Evolutionary conservation across 164 flowering plant genomes (phyloP).

Genomic region (Stephania cephalantha): DNA sequence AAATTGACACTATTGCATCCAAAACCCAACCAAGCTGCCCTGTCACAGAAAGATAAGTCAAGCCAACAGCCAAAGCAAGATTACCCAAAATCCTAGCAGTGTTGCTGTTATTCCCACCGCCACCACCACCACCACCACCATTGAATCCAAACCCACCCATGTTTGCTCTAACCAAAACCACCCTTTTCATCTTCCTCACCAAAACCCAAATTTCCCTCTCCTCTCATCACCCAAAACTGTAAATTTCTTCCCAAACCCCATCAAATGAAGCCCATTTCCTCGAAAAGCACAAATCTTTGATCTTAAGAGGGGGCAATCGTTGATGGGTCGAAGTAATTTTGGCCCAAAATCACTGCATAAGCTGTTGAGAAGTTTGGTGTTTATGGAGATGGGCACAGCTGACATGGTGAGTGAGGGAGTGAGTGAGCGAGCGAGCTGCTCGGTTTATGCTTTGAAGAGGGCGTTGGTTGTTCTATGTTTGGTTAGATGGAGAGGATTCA

Average conservation of each 20-base stretch:
- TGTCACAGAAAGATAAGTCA: conserved; percentile 78
- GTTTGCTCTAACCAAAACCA: conserved; percentile 49
- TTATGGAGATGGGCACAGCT: neutral
- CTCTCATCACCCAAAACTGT: conserved; percentile 22
- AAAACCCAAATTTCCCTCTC: conserved; percentile 30
- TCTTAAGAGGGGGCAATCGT: conserved; percentile 9
- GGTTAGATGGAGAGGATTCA: neutral
- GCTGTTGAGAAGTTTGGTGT: neutral
- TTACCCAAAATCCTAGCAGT: conserved; percentile 65
- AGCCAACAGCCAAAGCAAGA: conserved; percentile 74
- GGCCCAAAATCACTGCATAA: neutral
- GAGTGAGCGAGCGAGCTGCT: neutral
- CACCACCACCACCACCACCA: conserved; percentile 39
- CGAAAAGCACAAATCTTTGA: conserved; percentile 16
- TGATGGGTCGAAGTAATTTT: conserved; percentile 15
- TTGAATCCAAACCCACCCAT: conserved; percentile 45
- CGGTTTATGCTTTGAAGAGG: neutral
- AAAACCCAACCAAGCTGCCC: conserved; percentile 92
- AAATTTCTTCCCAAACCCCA: conserved; percentile 20
- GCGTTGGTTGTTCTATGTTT: neutral
- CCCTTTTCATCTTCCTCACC: conserved; percentile 31
- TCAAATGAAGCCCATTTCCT: conserved; percentile 18
- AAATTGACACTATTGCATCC: conserved; percentile 86
- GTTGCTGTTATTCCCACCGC: conserved; percentile 37
- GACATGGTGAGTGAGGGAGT: neutral